phyloP scores from a whole-genome alignment of 352 stramenopile species.

The Phytophthora macrochlamydospora region DNA sequence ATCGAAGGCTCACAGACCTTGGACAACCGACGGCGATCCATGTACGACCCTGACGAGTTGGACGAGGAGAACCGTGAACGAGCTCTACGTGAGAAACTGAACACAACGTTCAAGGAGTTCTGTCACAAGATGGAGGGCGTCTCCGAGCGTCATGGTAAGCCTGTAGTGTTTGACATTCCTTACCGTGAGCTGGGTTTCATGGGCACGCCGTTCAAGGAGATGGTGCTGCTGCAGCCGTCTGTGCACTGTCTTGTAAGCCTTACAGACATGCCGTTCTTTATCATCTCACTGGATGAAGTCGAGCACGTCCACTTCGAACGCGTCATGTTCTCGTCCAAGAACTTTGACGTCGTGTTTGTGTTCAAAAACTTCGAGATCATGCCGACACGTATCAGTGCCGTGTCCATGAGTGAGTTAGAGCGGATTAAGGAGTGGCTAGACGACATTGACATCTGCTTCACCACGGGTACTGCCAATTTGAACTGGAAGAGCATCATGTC shows the following conservation, averaged over 20 bases:
- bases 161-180: slow-evolving; percentile 98
- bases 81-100: slow-evolving; percentile 95
- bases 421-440: slow-evolving; percentile 97
- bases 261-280: slow-evolving; percentile 99
- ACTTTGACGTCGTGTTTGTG: slow-evolving; percentile 99
- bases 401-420: slow-evolving; percentile 96
- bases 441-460: slow-evolving; percentile 96
- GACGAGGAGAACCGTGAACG: slow-evolving; percentile 99
- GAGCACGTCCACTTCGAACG: slow-evolving; percentile 99
- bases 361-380: slow-evolving; percentile 98
- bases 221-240: slow-evolving; percentile 98
- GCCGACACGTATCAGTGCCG: slow-evolving; percentile 95
- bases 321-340: slow-evolving; percentile 98
- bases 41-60: slow-evolving; percentile 99
- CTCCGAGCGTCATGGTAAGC: slow-evolving; percentile 89
- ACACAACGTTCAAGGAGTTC: slow-evolving; percentile 99
- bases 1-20: slow-evolving; percentile 97
- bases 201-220: slow-evolving; percentile 99
- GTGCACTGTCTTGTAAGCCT: slow-evolving; percentile 99
- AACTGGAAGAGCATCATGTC: slow-evolving; percentile 99
- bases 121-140: slow-evolving; percentile 96
- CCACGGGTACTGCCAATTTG: slow-evolving; percentile 96
- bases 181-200: slow-evolving; percentile 99
- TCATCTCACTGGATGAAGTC: slow-evolving; percentile 98
- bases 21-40: slow-evolving; percentile 94